Conservation (phyloP, 805 yeast species). For the Wickerhamomyces queroliae region DNA sequence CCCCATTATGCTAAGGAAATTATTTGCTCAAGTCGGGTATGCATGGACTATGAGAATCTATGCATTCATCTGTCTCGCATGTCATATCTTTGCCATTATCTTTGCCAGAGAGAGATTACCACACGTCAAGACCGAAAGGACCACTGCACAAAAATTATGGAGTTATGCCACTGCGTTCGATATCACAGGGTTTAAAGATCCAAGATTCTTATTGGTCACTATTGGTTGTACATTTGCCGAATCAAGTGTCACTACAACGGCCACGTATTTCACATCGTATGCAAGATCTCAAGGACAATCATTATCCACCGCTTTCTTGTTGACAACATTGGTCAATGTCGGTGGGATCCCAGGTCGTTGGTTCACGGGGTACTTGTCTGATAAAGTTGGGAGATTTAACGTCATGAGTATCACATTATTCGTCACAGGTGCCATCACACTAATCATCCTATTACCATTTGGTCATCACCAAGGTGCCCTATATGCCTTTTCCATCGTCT, state of each 20-base stretch:
- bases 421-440: conserved; percentile 24
- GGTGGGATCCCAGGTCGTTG: conserved; percentile 38
- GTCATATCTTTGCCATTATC: conserved; percentile 3
- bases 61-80: conserved; percentile 28
- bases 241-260: conserved; percentile 34
- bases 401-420: conserved; percentile 35
- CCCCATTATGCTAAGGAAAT: conserved; percentile 40
- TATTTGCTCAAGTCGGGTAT: conserved; percentile 39
- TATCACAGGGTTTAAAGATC: conserved; percentile 34
- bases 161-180: conserved; percentile 26
- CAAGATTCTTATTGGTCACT: conserved; percentile 35
- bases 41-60: conserved; percentile 47
- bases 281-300: conserved; percentile 39
- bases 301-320: conserved; percentile 33
- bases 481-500: conserved; percentile 39
- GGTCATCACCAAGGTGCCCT: conserved; percentile 28
- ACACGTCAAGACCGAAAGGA: conserved; percentile 20
- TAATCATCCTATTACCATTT: conserved; percentile 33
- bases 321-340: conserved; percentile 39
- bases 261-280: conserved; percentile 47
- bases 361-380: conserved; percentile 38
- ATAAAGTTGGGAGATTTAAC: conserved; percentile 45
- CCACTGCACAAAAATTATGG: conserved; percentile 20
- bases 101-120: conserved; percentile 37
- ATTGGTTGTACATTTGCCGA: conserved; percentile 43